These are phyloP conservation scores for Fusarium citri DNA, from an alignment of 2,329 filamentous ascomycete genomes.

Conservation along the genomic window DNA sequence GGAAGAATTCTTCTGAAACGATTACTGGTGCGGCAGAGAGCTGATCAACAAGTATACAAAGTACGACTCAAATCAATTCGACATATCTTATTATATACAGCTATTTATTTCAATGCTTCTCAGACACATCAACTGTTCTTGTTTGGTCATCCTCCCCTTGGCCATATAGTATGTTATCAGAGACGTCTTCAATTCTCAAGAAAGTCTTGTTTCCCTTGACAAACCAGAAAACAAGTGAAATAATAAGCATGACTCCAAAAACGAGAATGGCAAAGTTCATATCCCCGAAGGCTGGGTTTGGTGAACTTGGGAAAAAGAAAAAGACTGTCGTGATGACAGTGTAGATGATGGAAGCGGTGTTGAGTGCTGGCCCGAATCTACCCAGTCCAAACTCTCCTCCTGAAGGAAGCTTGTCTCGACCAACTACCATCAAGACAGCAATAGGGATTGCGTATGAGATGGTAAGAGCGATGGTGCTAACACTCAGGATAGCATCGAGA, in stretches of 20 bases:
- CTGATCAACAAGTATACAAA: too few relatives aligned
- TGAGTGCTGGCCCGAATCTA: conserved; percentile 55
- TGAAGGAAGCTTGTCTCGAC: conserved; percentile 62
- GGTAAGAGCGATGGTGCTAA: conserved; percentile 67
- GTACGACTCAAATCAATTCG: neutral
- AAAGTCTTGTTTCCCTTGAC: conserved; percentile 56
- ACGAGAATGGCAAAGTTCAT: conserved; percentile 69
- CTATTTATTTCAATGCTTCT: conserved; percentile 5
- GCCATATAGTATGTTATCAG: conserved; percentile 19
- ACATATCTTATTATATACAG: accelerated
- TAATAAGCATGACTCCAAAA: conserved; percentile 64
- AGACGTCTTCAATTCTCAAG: conserved; percentile 43
- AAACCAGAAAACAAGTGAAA: conserved; percentile 63
- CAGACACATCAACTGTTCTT: neutral
- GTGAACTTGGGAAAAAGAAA: conserved; percentile 63
- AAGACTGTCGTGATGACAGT: conserved; percentile 64
- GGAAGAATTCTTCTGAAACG: neutral
- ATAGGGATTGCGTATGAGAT: conserved; percentile 64
- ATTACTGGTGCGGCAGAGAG: accelerated
- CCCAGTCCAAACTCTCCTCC: conserved; percentile 58
- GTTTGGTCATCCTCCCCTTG: conserved; percentile 2
- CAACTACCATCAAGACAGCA: conserved; percentile 57
- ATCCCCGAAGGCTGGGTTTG: conserved; percentile 57
- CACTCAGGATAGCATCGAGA: conserved; percentile 63
- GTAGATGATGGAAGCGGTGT: conserved; percentile 62